A percentile compares a stretch with the other conserved stretches of the same genome.
phyloP scores from a whole-genome alignment of 2,329 filamentous ascomycete genomes.

The Aureobasidium sp. region DNA sequence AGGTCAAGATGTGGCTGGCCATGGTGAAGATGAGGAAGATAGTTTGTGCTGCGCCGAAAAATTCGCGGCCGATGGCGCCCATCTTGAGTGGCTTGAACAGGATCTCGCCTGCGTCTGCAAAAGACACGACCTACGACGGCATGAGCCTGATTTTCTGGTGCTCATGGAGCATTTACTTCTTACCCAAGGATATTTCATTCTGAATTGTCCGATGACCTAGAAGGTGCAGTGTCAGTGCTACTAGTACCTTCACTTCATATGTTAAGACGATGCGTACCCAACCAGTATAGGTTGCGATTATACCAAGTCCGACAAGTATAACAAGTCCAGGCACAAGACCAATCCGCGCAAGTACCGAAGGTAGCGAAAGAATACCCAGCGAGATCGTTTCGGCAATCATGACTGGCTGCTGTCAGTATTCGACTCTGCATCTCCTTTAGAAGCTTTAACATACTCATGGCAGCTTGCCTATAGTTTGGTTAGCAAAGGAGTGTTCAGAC shows the following conservation, averaged over 20 bases:
- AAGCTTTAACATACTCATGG: conserved; percentile 29
- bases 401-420: conserved; percentile 25
- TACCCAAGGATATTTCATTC: conserved; percentile 43
- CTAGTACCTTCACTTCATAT: not conserved
- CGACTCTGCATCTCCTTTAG: rapidly evolving
- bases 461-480: conserved; percentile 33
- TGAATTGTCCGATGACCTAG: conserved; percentile 51
- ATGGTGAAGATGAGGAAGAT: conserved; percentile 63
- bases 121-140: conserved; percentile 37
- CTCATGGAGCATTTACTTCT: not conserved
- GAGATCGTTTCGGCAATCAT: conserved; percentile 55
- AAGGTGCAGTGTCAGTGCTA: not conserved
- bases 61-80: conserved; percentile 55
- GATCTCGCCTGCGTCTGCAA: conserved; percentile 62
- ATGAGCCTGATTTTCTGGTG: not conserved
- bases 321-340: conserved; percentile 51
- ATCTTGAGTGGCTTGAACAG: conserved; percentile 34
- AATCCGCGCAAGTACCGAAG: conserved; percentile 45
- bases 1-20: conserved; percentile 62
- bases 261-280: conserved; percentile 26
- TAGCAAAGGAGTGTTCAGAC: not conserved
- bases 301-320: conserved; percentile 47
- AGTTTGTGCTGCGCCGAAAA: conserved; percentile 56
- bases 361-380: conserved; percentile 50
- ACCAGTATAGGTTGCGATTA: conserved; percentile 54